A percentile compares a stretch with the other conserved stretches of the same genome.
These are phyloP conservation scores for Fusarium liriodendri DNA, from an alignment of 2,329 filamentous ascomycete species.

Conservation along the genomic window DNA sequence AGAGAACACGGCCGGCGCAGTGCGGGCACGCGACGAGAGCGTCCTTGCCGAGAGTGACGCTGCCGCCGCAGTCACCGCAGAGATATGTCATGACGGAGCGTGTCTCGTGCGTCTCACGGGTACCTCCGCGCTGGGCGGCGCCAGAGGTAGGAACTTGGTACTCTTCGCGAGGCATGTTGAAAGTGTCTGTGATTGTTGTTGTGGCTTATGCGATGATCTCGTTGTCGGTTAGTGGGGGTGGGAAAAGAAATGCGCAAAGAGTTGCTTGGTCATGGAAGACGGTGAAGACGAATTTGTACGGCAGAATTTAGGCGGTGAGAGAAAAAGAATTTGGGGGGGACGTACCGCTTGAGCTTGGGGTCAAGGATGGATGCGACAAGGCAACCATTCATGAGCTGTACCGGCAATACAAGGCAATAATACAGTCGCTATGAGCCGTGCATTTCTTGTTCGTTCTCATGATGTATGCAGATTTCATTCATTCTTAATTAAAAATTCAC, in stretches of 20 bases:
- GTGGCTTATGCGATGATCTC: background rate
- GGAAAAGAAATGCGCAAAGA: slow-evolving; percentile 31
- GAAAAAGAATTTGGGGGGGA: background rate
- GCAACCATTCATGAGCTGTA: background rate
- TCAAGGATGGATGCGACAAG: background rate
- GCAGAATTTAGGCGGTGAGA: slow-evolving; percentile 43
- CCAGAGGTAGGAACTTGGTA: slow-evolving; percentile 77
- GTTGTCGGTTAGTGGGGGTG: slow-evolving; percentile 1
- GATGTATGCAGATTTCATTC: background rate
- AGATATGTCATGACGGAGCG: slow-evolving; percentile 54
- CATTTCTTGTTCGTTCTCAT: background rate
- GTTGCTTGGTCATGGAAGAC: slow-evolving; percentile 38
- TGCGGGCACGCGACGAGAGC: slow-evolving; percentile 62
- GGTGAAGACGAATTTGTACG: slow-evolving; percentile 38
- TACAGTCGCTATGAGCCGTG: too few relatives aligned
- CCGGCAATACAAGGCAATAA: background rate
- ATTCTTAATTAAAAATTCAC: background rate
- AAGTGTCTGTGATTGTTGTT: background rate
- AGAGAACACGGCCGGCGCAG: slow-evolving; percentile 94
- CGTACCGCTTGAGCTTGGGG: slow-evolving; percentile 2
- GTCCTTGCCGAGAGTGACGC: slow-evolving; percentile 55
- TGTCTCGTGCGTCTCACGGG: slow-evolving; percentile 53
- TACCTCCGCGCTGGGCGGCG: slow-evolving; percentile 56
- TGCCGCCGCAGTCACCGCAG: slow-evolving; percentile 58
- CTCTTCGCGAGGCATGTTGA: slow-evolving; percentile 75